Evolutionary conservation across 192 early-diverging fungal species (phyloP), one percentile per base, ranked within the genome.

Genomic region (Lunasporangiospora selenospora): DNA sequence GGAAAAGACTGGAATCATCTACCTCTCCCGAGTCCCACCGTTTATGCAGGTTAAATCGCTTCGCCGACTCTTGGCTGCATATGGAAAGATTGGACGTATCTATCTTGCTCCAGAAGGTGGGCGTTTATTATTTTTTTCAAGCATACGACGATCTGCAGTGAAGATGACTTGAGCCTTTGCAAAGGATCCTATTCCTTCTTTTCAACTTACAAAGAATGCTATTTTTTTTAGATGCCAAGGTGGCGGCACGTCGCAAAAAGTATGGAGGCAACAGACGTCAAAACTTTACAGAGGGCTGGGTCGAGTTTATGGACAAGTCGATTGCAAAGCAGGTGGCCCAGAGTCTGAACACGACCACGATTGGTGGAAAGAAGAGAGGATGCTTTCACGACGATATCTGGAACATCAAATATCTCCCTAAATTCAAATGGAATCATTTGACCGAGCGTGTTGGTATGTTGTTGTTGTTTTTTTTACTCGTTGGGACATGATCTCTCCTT

Each of bases 391-490:
- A 97, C 65, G 95, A 98, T 51, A 77, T 98, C 65, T 99, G 97
- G 97, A 98, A 92, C 70, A 89, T 99, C 47, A 95, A 94, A 76
- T 99, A 99, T 61, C 76, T 99, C 31, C 91, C 94, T 31, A 88
- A 89, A 48, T 99, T 99, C 81, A 99, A 99, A 67, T 99, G 97
- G 97, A 78, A 89, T 39, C 90, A 99, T 65, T 75, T 99, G 48
- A 93, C 93, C 13, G 97, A 97, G 58, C 93, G 95, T 75, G 87
- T 98, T 37, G 90, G 67, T 94, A 90, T 69, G 85, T 53, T 45
- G 16, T 10, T 53, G 10, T 31, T 21, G 1, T 18, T 8, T 16
- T 9, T 40, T 11, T 10, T 40, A 13, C 16, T 6, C 23, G 5
- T 2, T 18, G 2, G n/a, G 34, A 18, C 3, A 4, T 58, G 1